Percentiles rank a stretch among this genome's conserved stretches.
These are phyloP conservation scores for Prosopis cineraria DNA, from an alignment of 306 rosid species.

Conservation along the genomic window DNA sequence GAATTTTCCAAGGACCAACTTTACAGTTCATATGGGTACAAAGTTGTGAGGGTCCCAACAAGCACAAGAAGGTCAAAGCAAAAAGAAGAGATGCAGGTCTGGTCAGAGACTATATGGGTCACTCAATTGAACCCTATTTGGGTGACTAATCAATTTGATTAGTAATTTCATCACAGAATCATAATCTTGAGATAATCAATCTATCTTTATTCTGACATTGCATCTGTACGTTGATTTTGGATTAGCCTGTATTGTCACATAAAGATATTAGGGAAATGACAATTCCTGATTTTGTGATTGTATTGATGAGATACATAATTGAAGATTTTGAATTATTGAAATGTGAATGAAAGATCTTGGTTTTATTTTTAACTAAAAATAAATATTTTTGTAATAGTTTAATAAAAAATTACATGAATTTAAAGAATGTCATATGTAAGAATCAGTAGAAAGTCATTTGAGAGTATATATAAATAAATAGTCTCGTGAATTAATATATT, in stretches of 20 bases:
- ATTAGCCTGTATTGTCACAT: background rate
- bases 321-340: too few relatives aligned
- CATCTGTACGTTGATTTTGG: background rate
- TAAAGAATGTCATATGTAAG: too few relatives aligned
- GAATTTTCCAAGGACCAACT: background rate
- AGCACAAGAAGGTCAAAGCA: slow-evolving; percentile 14
- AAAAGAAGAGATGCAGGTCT: slow-evolving; percentile 24
- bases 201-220: background rate
- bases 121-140: background rate
- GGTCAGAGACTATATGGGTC: slow-evolving; percentile 13
- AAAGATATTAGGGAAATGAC: too few relatives aligned
- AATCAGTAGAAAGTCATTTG: too few relatives aligned
- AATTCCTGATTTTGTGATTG: too few relatives aligned
- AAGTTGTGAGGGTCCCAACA: slow-evolving; percentile 3
- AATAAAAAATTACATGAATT: too few relatives aligned
- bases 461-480: too few relatives aligned
- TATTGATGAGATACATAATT: too few relatives aligned
- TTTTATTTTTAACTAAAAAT: too few relatives aligned
- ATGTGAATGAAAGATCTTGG: too few relatives aligned
- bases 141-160: slow-evolving; percentile 10
- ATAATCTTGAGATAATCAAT: slow-evolving; percentile 27
- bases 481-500: too few relatives aligned
- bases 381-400: too few relatives aligned
- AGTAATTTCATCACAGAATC: slow-evolving; percentile 35
- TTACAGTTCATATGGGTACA: slow-evolving; percentile 31